Evolutionary conservation across 495 filamentous ascomycete species (phyloP).

Genomic region (Annulohypoxylon moriforme): DNA sequence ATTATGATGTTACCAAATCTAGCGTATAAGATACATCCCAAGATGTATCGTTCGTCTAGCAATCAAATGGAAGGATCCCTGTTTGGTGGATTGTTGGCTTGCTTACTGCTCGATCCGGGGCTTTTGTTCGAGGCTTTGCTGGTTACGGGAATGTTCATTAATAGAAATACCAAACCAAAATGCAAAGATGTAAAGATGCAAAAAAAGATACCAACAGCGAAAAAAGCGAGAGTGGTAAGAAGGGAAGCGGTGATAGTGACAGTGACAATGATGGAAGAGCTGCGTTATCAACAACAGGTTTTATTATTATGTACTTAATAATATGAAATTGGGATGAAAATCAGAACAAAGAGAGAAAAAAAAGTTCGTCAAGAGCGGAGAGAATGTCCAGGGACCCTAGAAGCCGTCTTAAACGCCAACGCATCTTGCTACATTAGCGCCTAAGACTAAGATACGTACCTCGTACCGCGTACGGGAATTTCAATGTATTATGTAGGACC

Average conservation of each 20-base stretch:
- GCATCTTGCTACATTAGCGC: conserved; percentile 47
- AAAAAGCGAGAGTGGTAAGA: conserved; percentile 30
- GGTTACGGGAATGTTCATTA: conserved; percentile 9
- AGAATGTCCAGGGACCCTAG: conserved; percentile 32
- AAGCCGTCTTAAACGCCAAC: conserved; percentile 42
- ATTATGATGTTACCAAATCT: conserved; percentile 43
- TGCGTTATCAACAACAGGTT: conserved; percentile 23
- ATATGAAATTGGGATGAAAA: conserved; percentile 26
- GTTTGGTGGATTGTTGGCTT: conserved; percentile 10
- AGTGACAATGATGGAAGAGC: neutral
- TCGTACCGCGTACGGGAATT: conserved; percentile 23
- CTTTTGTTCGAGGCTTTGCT: conserved; percentile 25
- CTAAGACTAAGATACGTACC: conserved; percentile 38
- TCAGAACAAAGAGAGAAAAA: conserved; percentile 26
- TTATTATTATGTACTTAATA: conserved; percentile 22
- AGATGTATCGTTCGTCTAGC: conserved; percentile 20
- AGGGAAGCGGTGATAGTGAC: conserved; percentile 9
- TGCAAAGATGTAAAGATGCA: neutral
- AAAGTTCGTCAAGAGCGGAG: conserved; percentile 31
- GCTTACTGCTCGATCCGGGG: conserved; percentile 24
- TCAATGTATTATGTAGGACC: neutral
- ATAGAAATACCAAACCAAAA: conserved; percentile 12
- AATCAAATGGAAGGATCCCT: conserved; percentile 22
- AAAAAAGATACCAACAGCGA: neutral
- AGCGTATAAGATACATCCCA: conserved; percentile 19